Evolutionary conservation across 805 yeast genomes (phyloP).

Genomic region (Kluyveromyces siamensis): DNA sequence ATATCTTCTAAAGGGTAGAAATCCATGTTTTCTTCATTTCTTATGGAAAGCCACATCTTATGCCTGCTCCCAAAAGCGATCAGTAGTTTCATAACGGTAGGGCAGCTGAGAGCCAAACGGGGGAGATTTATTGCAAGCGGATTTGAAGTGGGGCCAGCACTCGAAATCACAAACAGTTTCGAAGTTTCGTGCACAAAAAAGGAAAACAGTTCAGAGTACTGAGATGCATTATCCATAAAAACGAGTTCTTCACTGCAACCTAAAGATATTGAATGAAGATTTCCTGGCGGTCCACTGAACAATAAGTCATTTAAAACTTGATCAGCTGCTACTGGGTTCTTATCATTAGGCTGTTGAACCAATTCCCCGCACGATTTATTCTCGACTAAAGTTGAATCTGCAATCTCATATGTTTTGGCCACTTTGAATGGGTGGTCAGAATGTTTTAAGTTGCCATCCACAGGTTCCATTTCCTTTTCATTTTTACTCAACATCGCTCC

Average conservation of each 20-base stretch:
- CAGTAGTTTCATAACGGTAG: slow-evolving; percentile 45
- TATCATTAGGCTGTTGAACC: too few relatives aligned
- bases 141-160: slow-evolving; percentile 22
- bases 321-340: too few relatives aligned
- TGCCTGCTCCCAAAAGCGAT: slow-evolving; percentile 44
- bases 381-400: too few relatives aligned
- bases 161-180: slow-evolving; percentile 1
- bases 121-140: slow-evolving; percentile 64
- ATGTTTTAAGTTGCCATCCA: neutral
- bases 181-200: slow-evolving; percentile 6
- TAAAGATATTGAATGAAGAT: too few relatives aligned
- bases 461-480: neutral
- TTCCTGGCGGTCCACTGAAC: too few relatives aligned
- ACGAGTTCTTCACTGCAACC: neutral
- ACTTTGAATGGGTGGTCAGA: too few relatives aligned
- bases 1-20: slow-evolving; percentile 3
- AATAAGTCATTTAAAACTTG: too few relatives aligned
- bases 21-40: slow-evolving; percentile 1
- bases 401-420: too few relatives aligned
- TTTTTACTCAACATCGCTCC: neutral
- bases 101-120: slow-evolving; percentile 52
- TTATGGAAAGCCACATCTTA: slow-evolving; percentile 8
- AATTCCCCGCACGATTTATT: too few relatives aligned
- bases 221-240: neutral
- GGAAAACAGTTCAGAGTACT: slow-evolving; percentile 2